phyloP scores from a whole-genome alignment of 768 basidiomycete species.

The Termitomyces sp. region DNA sequence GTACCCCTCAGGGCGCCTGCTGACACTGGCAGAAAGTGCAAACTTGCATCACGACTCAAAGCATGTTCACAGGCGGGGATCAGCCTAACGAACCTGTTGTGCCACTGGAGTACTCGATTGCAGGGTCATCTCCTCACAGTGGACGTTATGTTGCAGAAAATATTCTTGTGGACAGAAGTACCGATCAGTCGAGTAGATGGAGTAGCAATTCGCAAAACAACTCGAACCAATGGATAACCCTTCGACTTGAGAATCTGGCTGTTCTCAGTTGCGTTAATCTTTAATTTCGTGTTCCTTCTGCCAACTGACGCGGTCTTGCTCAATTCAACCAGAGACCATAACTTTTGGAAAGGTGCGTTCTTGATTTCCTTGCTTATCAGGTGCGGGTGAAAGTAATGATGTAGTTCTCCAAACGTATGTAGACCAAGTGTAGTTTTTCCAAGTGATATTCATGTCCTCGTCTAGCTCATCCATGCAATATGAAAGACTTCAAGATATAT shows the following conservation, averaged over 20 bases:
- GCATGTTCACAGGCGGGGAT: constrained; percentile 7
- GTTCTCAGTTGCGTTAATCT: constrained; percentile 57
- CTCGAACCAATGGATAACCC: constrained; percentile 65
- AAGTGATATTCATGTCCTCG: constrained; percentile 5
- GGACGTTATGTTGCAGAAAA: constrained; percentile 66
- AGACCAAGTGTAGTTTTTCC: background rate
- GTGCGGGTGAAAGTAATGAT: constrained; percentile 1
- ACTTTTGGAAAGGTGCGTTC: constrained; percentile 74
- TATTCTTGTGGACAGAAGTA: constrained; percentile 58
- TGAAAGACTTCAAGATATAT: constrained; percentile 77
- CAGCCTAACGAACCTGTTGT: constrained; percentile 15
- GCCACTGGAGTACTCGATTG: constrained; percentile 44
- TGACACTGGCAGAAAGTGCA: background rate
- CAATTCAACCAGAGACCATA: constrained; percentile 47
- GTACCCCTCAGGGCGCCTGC: too few relatives aligned
- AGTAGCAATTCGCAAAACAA: constrained; percentile 60
- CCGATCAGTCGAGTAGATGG: constrained; percentile 70
- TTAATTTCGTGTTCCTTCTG: background rate
- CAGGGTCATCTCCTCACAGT: constrained; percentile 65
- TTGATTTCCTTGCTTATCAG: background rate
- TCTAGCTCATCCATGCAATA: constrained; percentile 79
- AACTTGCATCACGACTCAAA: background rate
- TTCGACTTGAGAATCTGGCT: constrained; percentile 53
- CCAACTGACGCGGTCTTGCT: constrained; percentile 3
- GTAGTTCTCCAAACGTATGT: constrained; percentile 40